Conservation (phyloP, 352 stramenopile species). For the Globisporangium takayamanum region DNA sequence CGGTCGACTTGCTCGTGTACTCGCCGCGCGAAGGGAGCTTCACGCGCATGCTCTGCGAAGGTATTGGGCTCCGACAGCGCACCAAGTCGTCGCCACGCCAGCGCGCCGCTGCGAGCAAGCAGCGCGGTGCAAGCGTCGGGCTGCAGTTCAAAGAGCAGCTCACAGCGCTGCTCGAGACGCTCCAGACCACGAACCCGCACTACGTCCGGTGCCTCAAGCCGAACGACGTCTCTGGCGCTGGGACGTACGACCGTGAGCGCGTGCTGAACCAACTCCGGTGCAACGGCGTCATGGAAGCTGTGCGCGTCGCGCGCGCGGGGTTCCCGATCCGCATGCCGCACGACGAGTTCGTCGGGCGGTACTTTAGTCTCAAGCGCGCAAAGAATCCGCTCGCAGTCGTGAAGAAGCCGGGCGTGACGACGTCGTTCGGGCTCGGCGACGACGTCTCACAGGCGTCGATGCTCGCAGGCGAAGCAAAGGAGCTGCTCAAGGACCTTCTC, state of each 20-base stretch:
- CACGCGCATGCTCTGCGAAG: conserved; percentile 60
- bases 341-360: conserved; percentile 65
- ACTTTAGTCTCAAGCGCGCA: conserved; percentile 59
- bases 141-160: conserved; percentile 86
- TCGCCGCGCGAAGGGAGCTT: conserved; percentile 70
- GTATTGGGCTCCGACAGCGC: conserved; percentile 38
- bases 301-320: conserved; percentile 77
- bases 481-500: conserved; percentile 83
- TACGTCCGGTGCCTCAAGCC: conserved; percentile 90
- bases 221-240: conserved; percentile 66
- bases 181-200: conserved; percentile 71
- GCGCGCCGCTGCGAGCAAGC: conserved; percentile 51
- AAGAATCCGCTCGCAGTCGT: conserved; percentile 29
- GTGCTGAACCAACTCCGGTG: conserved; percentile 84
- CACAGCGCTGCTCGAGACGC: conserved; percentile 58
- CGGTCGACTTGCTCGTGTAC: conserved; percentile 73
- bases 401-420: conserved; percentile 22
- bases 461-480: conserved; percentile 58
- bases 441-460: conserved; percentile 25
- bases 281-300: conserved; percentile 81
- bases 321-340: conserved; percentile 79
- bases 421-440: conserved; percentile 41
- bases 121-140: conserved; percentile 70
- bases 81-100: conserved; percentile 52
- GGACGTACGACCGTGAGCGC: conserved; percentile 54